Evolutionary conservation across 495 filamentous ascomycete genomes (phyloP), one percentile per base, ranked within the genome.

Genomic region (Tuber borchii): DNA sequence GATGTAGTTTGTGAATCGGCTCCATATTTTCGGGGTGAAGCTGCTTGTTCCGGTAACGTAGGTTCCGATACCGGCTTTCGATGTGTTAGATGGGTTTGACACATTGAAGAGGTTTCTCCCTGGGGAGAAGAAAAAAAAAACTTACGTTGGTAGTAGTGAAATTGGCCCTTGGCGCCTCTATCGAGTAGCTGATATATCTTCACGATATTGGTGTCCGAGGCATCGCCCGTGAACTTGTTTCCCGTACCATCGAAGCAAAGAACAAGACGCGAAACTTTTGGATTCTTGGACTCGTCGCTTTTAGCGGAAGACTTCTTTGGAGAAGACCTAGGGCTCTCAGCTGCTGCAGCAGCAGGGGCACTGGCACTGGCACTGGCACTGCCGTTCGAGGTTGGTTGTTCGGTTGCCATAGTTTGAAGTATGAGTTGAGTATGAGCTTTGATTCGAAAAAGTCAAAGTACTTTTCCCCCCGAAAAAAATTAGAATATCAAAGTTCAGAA

Each of bases 201-300:
- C 39, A 87, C 81, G 20, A 87, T 83, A 71, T 87, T 86, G 48
- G 83, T 85, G 76, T 87, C 86, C 10, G 83, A 72, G 42, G 80
- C 77, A 45, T 83, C 80, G 22, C 85, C 85, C 19, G 74, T 82
- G 79, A 85, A 87, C 20, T 83, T 80, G 70, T 86, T 84, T 12
- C 85, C 85, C 9, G 86, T 87, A 17, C 86, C 86, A 71, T 87
- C 86, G 73, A 87, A 86, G 74, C 85, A 87, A 40, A 87, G 81
- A 6, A 86, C 83, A 70, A 84, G 79, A 6, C 56, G 56, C 26
- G 56, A 65, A 65, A 65, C 56, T 34, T 65, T 65, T 34, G 56
- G 56, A 26, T 65, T 65, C 56, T 65, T 65, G 26, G 56, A 4
- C 10, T 12, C 26, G 31, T 26, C 12, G 3, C 14, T 16, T 26